Base-by-base conservation (phyloP, 495 filamentous ascomycete genomes). In the Penicillium salamii region DNA sequence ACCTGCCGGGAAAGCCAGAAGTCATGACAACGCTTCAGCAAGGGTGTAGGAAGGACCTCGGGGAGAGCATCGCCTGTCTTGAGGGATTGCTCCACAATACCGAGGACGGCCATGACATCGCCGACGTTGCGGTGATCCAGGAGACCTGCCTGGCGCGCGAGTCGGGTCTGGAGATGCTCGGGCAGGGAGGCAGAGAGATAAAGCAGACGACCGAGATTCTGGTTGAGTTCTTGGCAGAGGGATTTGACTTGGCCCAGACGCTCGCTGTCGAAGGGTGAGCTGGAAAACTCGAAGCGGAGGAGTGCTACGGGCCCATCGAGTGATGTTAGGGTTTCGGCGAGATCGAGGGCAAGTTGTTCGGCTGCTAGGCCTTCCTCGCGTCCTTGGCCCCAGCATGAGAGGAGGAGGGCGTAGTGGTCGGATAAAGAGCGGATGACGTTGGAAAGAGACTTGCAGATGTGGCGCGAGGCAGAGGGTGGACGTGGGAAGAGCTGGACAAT, bases 381-480 rank as follows among this genome's bases (percentile, higher is more conserved):
- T 9, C 58, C 57, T 14, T 64, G 60, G 21, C 57, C 58, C 70
- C 71, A 74, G 44, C 63, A 68, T 13, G 73, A 71, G 7, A 76
- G 57, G 15, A 76, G 61, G 2, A 76, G 57, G 13, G 73, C 73
- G 46, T 76, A 76, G 42, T 75, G 70, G 42, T 75, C 71, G 0
- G 70, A 70, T 3, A 75, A 34, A 2, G 63, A 57, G 14, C 70
- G 65, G 15, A 77, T 53, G 13, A 58, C 48, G 13, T 66, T 62
- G 0, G 74, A 71, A 4, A 77, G 60, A 0, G 65, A 62, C 15
- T 69, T 71, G 62, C 68, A 63, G 54, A 74, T 50, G 42, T 77
- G 74, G 13, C 58, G 55, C 12, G 69, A 54, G 0, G 72, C 74
- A 7, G 72, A 74, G 3, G 71, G 70, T 2, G 74, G 74, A 7